phyloP scores from a whole-genome alignment of 345 rosid species.

The Arabis alpina region DNA sequence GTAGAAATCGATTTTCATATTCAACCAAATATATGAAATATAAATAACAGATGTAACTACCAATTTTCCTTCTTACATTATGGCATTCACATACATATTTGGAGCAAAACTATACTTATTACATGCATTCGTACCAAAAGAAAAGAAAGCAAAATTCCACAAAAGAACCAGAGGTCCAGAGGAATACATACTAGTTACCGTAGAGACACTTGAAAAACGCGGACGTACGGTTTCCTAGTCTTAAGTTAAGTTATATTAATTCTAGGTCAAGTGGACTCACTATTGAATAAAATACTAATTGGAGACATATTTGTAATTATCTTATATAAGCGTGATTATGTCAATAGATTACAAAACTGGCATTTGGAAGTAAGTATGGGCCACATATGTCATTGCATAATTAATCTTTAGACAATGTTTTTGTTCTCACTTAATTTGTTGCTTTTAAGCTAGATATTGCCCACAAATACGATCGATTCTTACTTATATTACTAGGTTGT shows the following conservation, averaged over 20 bases:
- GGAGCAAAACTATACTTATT: background rate
- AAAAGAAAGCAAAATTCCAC: background rate
- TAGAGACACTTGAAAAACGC: too few species aligned
- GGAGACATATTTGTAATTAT: background rate
- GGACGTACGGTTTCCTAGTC: background rate
- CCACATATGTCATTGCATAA: constrained; percentile 27
- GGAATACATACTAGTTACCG: background rate
- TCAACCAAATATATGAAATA: background rate
- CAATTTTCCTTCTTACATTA: background rate
- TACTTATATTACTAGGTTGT: constrained; percentile 17
- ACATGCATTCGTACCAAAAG: background rate
- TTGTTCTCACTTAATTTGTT: constrained; percentile 25
- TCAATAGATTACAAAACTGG: constrained; percentile 6
- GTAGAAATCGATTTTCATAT: too few species aligned
- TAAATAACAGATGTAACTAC: background rate
- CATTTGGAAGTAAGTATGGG: constrained; percentile 12
- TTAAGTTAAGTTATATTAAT: background rate
- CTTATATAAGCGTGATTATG: constrained; percentile 10
- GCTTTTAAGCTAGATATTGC: constrained; percentile 14
- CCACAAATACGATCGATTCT: constrained; percentile 24
- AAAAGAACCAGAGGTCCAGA: background rate
- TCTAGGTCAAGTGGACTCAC: background rate
- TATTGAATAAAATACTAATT: constrained; percentile 9
- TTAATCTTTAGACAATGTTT: constrained; percentile 4
- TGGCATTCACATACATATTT: background rate